A percentile compares a stretch with the other conserved stretches of the same genome.
These are phyloP conservation scores for Ganoderma meredithae DNA, from an alignment of 1,284 basidiomycete genomes.

Conservation along the genomic window DNA sequence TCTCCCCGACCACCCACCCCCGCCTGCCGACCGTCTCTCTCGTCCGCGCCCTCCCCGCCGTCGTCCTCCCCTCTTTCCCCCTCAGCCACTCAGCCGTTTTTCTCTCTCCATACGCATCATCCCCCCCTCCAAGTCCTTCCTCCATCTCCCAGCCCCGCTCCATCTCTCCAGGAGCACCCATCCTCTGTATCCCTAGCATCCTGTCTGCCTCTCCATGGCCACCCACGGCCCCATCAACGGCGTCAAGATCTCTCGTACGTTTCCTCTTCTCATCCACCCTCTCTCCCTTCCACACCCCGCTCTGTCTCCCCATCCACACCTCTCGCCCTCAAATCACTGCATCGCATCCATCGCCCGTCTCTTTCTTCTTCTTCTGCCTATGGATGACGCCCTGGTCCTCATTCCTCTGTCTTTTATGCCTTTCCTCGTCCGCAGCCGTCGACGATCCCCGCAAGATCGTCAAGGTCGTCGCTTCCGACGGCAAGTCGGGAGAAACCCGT, in stretches of 20 bases:
- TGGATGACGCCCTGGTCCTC: slow-evolving; percentile 29
- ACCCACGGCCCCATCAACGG: slow-evolving; percentile 88
- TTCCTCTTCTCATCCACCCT: slow-evolving; percentile 24
- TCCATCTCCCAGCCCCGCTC: slow-evolving; percentile 22
- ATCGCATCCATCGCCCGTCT: slow-evolving; percentile 37
- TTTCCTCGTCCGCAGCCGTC: slow-evolving; percentile 58
- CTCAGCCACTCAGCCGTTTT: slow-evolving; percentile 16
- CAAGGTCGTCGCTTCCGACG: slow-evolving; percentile 94
- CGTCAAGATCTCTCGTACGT: slow-evolving; percentile 89
- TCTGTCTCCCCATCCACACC: slow-evolving; percentile 17
- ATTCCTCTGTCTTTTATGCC: slow-evolving; percentile 15
- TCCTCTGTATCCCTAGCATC: slow-evolving; percentile 42
- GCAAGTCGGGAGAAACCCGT: slow-evolving; percentile 89
- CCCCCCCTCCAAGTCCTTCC: slow-evolving; percentile 17
- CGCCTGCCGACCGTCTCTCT: slow-evolving; percentile 12
- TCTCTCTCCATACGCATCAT: slow-evolving; percentile 20
- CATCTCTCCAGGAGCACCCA: slow-evolving; percentile 22
- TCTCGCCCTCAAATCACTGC: slow-evolving; percentile 21
- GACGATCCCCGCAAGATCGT: slow-evolving; percentile 97
- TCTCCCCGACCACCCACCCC: slow-evolving; percentile 26
- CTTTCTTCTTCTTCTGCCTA: slow-evolving; percentile 32
- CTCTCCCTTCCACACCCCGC: slow-evolving; percentile 38
- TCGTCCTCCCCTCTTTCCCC: slow-evolving; percentile 9
- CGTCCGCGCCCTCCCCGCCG: slow-evolving; percentile 14
- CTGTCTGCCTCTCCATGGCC: slow-evolving; percentile 57